Base-by-base conservation (phyloP, 768 basidiomycete genomes). In the Kwoniella newhampshirensis region DNA sequence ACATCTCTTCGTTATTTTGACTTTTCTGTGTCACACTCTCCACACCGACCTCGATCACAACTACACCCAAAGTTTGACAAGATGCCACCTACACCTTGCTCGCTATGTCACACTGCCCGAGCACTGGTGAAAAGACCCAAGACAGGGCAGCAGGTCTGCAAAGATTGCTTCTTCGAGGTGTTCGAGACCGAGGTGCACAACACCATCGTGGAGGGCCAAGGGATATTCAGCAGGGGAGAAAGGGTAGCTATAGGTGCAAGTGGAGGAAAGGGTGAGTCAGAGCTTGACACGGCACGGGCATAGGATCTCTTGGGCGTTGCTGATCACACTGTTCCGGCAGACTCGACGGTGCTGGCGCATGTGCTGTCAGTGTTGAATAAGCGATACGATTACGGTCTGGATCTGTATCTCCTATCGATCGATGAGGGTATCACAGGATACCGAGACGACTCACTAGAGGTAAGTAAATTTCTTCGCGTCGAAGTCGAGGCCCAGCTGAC, bases 391-490 rank as follows among this genome's bases (percentile, higher is more conserved):
- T 99, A 99, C 66, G 90, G 89, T 32, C 81, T 99, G 57, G 86
- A 93, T 46, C 80, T 99, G 21, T 92, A 89, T 74, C 79, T 99
- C 20, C 82, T 99, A 45, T 97, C 93, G 0, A 97, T 99, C 75
- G 96, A 99, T 74, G 96, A 99, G 76, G 96, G 96, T 0, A 99
- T 98, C 64, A 93, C 91, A 21, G 96, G 96, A 1, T 99, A 98
- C 75, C 82, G 96, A 54, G 96, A 99, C 71, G 96, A 97, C 75
- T 98, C 94, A 0, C 80, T 99, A 3, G 91, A 97, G 82, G 93
- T 90, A 56, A 47, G 77, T 52, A 35, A 11, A 1, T 50, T 25
- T 9, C 26, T 27, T 42, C 20, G 4, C 21, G 28, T 21, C 1
- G 32, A 8, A 21, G 21, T 11, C 15, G 46, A 20, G 13, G 3